Conservation (phyloP, 768 basidiomycete species). For the Hirschioporus abietinus region DNA sequence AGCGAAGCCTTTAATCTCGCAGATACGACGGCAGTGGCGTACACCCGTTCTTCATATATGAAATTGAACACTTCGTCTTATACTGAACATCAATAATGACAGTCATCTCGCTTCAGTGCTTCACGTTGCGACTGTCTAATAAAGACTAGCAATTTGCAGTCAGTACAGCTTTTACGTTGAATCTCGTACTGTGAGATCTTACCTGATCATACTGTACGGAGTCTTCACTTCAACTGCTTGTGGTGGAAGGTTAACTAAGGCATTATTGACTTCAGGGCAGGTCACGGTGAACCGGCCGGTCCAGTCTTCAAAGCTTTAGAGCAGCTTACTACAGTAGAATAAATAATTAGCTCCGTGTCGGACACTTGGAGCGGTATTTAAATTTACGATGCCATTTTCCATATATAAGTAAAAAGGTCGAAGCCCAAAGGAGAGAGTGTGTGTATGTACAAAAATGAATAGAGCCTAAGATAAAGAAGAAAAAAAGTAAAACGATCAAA, state of each 20-base stretch:
- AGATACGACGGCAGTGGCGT: neutral
- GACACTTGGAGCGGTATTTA: too few species aligned
- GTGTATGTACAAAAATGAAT: too few species aligned
- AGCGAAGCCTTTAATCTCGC: neutral
- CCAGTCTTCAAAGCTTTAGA: too few species aligned
- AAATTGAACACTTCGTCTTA: neutral
- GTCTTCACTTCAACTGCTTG: neutral
- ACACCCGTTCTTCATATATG: neutral
- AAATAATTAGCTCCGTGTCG: too few species aligned
- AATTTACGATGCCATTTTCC: too few species aligned
- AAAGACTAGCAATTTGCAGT: neutral
- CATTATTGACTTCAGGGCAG: neutral
- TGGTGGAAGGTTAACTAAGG: neutral
- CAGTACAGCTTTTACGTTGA: neutral
- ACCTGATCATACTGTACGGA: neutral
- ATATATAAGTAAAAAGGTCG: too few species aligned
- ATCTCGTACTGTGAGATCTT: neutral
- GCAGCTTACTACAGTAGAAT: too few species aligned
- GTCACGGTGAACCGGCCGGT: too few species aligned
- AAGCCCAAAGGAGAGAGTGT: too few species aligned
- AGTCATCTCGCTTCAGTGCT: neutral
- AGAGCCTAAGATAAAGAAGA: too few species aligned
- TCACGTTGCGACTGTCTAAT: neutral
- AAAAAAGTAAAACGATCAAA: too few species aligned
- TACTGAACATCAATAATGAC: neutral